phyloP scores from a whole-genome alignment of 2,329 filamentous ascomycete genomes.

The Fusarium temperatum region DNA sequence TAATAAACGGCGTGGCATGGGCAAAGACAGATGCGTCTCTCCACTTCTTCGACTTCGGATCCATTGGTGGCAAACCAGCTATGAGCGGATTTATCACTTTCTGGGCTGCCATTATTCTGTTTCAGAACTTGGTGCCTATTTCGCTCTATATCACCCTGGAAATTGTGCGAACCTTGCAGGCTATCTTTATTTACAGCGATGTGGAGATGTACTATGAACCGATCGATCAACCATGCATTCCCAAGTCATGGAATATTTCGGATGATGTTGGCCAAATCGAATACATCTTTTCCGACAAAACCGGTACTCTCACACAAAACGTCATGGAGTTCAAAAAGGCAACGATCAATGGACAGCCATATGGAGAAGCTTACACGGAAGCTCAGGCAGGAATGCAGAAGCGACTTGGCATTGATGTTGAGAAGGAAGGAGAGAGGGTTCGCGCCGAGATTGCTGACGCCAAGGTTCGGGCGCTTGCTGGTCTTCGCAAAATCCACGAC shows the following conservation, averaged over 20 bases:
- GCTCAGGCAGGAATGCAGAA: slow-evolving; percentile 97
- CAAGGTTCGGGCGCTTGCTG: slow-evolving; percentile 75
- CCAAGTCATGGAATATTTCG: slow-evolving; percentile 99
- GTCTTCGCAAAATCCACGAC: slow-evolving; percentile 80
- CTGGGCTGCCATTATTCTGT: slow-evolving; percentile 92
- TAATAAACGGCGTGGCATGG: slow-evolving; percentile 89
- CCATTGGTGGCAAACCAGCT: slow-evolving; percentile 76
- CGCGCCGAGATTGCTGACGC: slow-evolving; percentile 81
- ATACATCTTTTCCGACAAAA: slow-evolving; percentile 99
- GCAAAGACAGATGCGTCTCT: slow-evolving; percentile 76
- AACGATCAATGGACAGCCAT: slow-evolving; percentile 93
- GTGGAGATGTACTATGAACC: slow-evolving; percentile 96
- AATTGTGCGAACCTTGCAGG: slow-evolving; percentile 91
- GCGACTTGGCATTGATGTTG: slow-evolving; percentile 85
- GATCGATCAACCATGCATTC: slow-evolving; percentile 93
- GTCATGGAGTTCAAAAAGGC: slow-evolving; percentile 99
- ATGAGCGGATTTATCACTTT: slow-evolving; percentile 96
- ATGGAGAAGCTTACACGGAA: slow-evolving; percentile 97
- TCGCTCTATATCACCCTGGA: slow-evolving; percentile 97
- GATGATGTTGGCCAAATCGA: slow-evolving; percentile 98
- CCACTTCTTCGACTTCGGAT: slow-evolving; percentile 84
- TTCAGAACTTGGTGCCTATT: slow-evolving; percentile 98
- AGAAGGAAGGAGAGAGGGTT: slow-evolving; percentile 78
- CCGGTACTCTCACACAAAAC: slow-evolving; percentile 94
- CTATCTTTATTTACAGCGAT: slow-evolving; percentile 97